These are phyloP conservation scores for Colletotrichum caudatum DNA, from an alignment of 2,329 filamentous ascomycete genomes.

Conservation along the genomic window DNA sequence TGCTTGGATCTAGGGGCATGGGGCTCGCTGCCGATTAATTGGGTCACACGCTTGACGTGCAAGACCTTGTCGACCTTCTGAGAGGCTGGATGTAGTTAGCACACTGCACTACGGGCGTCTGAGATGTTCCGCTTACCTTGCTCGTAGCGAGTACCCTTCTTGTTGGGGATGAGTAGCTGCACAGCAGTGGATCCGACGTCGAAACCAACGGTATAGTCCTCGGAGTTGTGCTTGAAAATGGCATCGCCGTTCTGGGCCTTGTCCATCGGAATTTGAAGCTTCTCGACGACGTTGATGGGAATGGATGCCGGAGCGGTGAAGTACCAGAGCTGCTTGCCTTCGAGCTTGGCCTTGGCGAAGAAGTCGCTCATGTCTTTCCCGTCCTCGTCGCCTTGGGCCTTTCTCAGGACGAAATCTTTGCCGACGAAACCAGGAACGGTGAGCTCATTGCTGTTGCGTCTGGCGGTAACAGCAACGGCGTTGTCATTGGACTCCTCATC, in stretches of 20 bases:
- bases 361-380: slow-evolving; percentile 64
- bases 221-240: slow-evolving; percentile 72
- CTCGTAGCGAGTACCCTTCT: slow-evolving; percentile 65
- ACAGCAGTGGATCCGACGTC: slow-evolving; percentile 66
- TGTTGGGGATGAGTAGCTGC: slow-evolving; percentile 71
- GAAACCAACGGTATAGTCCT: slow-evolving; percentile 71
- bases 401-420: slow-evolving; percentile 67
- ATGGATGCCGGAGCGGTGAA: slow-evolving; percentile 79
- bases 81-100: slow-evolving; percentile 44
- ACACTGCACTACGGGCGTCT: too few species aligned
- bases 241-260: slow-evolving; percentile 64
- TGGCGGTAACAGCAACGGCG: slow-evolving; percentile 51
- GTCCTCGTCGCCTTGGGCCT: slow-evolving; percentile 56
- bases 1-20: slow-evolving; percentile 55
- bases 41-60: slow-evolving; percentile 73
- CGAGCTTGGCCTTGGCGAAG: slow-evolving; percentile 68
- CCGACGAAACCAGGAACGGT: slow-evolving; percentile 58
- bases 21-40: slow-evolving; percentile 60
- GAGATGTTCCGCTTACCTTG: slow-evolving; percentile 58
- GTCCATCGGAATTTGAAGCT: slow-evolving; percentile 71
- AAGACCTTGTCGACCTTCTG: slow-evolving; percentile 69
- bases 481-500: slow-evolving; percentile 47
- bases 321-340: slow-evolving; percentile 84
- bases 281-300: slow-evolving; percentile 74
- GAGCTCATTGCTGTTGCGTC: slow-evolving; percentile 51